Evolutionary conservation across 441 rosid species (phyloP).

Genomic region (Bruguiera hainesii): DNA sequence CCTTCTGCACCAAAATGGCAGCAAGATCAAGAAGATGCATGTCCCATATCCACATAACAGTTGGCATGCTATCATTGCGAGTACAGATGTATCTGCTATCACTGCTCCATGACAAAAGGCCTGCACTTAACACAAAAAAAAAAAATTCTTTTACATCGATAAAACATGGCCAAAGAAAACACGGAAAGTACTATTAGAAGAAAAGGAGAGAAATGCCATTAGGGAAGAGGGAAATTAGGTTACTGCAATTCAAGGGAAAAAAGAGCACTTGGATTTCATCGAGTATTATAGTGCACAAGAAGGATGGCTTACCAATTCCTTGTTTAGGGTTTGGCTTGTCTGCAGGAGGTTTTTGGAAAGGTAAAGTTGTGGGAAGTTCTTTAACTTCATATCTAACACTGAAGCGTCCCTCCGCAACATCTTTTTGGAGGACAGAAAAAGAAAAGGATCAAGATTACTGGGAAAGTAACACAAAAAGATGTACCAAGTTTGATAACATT

Average conservation of each 20-base stretch:
- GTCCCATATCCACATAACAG: slow-evolving; percentile 95
- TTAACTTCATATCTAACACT: slow-evolving; percentile 72
- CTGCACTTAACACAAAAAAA: slow-evolving; percentile 31
- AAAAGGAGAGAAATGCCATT: too few species aligned
- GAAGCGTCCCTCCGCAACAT: slow-evolving; percentile 60
- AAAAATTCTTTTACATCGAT: not conserved
- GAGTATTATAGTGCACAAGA: not conserved
- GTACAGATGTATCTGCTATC: slow-evolving; percentile 87
- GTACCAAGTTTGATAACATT: not conserved
- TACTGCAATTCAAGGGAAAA: not conserved
- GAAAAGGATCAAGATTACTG: not conserved
- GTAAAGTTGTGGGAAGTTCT: slow-evolving; percentile 70
- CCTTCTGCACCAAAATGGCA: slow-evolving; percentile 90
- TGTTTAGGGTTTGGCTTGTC: slow-evolving; percentile 99
- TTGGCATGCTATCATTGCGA: slow-evolving; percentile 58
- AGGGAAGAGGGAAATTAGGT: not conserved
- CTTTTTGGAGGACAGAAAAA: slow-evolving; percentile 7
- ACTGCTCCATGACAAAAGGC: slow-evolving; percentile 91
- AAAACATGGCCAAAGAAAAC: too few species aligned
- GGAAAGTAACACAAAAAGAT: not conserved
- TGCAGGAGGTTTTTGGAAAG: slow-evolving; percentile 66
- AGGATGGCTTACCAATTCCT: slow-evolving; percentile 75
- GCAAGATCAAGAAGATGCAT: slow-evolving; percentile 74
- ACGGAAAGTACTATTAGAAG: too few species aligned
- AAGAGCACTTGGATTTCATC: too few species aligned